Conservation (phyloP, 805 yeast species). For the Kregervanrija pseudodelftensis region DNA sequence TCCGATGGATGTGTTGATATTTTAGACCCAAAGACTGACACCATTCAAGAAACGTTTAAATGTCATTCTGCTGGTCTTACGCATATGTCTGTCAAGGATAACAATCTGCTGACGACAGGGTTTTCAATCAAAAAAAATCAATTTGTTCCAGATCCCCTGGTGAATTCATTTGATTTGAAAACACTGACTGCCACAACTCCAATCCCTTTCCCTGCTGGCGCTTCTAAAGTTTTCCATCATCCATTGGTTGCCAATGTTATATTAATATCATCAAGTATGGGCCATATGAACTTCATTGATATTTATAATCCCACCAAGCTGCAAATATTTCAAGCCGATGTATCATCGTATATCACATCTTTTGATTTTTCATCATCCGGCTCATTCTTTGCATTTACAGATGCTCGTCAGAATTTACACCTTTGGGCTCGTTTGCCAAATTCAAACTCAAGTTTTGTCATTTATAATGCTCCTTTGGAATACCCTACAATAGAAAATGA, state of each 20-base stretch:
- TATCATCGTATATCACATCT: constrained; percentile 38
- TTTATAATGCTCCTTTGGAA: constrained; percentile 40
- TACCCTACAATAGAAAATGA: constrained; percentile 39
- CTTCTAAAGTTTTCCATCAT: constrained; percentile 75
- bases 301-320: constrained; percentile 69
- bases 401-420: constrained; percentile 53
- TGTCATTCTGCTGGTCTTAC: constrained; percentile 59
- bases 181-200: constrained; percentile 69
- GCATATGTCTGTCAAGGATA: constrained; percentile 58
- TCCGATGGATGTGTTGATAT: constrained; percentile 56
- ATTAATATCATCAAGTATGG: constrained; percentile 64
- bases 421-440: constrained; percentile 56
- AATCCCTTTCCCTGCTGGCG: constrained; percentile 84
- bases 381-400: constrained; percentile 66
- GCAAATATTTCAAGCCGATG: constrained; percentile 58
- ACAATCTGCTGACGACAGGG: constrained; percentile 74
- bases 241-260: constrained; percentile 79
- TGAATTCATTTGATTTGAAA: constrained; percentile 74
- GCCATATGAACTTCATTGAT: constrained; percentile 83
- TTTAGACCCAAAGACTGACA: constrained; percentile 46
- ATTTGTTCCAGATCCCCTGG: constrained; percentile 66
- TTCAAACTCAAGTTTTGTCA: constrained; percentile 21
- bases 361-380: constrained; percentile 64
- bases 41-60: constrained; percentile 43
- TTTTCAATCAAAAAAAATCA: constrained; percentile 58